These are phyloP conservation scores for Tulasnella sp. DNA, from an alignment of 768 basidiomycete species.

Conservation along the genomic window DNA sequence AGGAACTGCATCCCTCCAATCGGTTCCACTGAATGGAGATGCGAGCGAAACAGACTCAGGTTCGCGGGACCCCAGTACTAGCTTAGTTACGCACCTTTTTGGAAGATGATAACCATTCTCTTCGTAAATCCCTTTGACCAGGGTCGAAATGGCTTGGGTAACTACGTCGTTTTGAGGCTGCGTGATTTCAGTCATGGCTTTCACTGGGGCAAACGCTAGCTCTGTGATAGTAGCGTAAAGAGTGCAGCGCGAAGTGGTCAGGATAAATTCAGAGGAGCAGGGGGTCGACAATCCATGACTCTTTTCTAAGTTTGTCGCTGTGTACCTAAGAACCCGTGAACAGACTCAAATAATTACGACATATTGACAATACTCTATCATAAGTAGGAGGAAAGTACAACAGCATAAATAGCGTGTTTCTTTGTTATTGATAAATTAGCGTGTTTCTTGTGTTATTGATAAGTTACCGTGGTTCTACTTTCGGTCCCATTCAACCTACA, in stretches of 20 bases:
- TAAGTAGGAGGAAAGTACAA: too few relatives aligned
- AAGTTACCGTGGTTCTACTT: not conserved
- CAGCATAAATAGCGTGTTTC: too few relatives aligned
- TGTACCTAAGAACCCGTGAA: too few relatives aligned
- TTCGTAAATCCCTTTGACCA: not conserved
- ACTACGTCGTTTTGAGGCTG: not conserved
- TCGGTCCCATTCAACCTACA: not conserved
- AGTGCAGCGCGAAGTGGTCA: not conserved
- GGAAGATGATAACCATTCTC: not conserved
- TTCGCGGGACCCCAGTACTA: not conserved
- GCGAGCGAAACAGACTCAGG: not conserved
- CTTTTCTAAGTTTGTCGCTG: too few relatives aligned
- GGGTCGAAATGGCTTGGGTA: not conserved
- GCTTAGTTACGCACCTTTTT: not conserved
- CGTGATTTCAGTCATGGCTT: not conserved
- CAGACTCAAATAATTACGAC: too few relatives aligned
- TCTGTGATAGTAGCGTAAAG: not conserved
- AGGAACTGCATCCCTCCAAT: not conserved
- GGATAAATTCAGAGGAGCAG: not conserved
- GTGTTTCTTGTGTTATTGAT: too few relatives aligned
- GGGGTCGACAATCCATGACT: not conserved
- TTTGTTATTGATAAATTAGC: too few relatives aligned
- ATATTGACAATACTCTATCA: too few relatives aligned
- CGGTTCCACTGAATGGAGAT: not conserved
- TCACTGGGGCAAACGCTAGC: not conserved